These are phyloP conservation scores for Helianthus annuus DNA, from an alignment of 129 eudicot species.

Conservation along the genomic window DNA sequence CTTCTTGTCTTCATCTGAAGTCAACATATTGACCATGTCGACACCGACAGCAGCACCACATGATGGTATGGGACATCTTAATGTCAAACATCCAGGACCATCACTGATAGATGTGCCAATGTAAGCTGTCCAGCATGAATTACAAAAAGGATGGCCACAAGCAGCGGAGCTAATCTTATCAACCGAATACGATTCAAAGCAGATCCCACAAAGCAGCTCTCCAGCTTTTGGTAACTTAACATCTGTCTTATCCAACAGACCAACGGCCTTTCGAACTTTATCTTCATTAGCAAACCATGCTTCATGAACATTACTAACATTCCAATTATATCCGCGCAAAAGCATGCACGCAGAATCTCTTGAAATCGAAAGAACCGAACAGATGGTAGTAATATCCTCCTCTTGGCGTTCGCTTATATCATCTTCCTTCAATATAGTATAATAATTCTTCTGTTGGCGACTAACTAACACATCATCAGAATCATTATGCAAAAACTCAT, in stretches of 20 bases:
- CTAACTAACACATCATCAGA: conserved; percentile 43
- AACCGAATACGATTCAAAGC: conserved; percentile 63
- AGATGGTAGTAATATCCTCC: conserved; percentile 64
- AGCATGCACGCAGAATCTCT: conserved; percentile 74
- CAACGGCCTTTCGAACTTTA: conserved; percentile 76
- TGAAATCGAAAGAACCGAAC: conserved; percentile 72
- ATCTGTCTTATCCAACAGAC: conserved; percentile 54
- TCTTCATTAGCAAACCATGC: conserved; percentile 98
- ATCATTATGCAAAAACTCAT: conserved; percentile 54
- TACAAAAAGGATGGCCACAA: conserved; percentile 88
- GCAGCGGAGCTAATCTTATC: conserved; percentile 52
- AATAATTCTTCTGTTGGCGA: conserved; percentile 78
- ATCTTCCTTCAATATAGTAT: conserved; percentile 67
- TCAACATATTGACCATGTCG: conserved; percentile 61
- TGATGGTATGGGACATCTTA: conserved; percentile 83
- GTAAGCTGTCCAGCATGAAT: conserved; percentile 86
- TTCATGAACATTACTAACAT: conserved; percentile 76
- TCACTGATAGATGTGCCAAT: conserved; percentile 76
- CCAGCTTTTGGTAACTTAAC: conserved; percentile 39
- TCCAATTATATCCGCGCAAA: conserved; percentile 81
- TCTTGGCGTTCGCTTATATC: conserved; percentile 82
- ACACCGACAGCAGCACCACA: conserved; percentile 80
- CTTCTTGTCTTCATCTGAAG: conserved; percentile 64
- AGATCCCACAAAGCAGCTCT: conserved; percentile 86
- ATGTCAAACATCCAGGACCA: conserved; percentile 88